A percentile compares a stretch with the other conserved stretches of the same genome.
Conservation (phyloP, 2,329 filamentous ascomycete genomes). For the Trichoderma pleuroti region DNA sequence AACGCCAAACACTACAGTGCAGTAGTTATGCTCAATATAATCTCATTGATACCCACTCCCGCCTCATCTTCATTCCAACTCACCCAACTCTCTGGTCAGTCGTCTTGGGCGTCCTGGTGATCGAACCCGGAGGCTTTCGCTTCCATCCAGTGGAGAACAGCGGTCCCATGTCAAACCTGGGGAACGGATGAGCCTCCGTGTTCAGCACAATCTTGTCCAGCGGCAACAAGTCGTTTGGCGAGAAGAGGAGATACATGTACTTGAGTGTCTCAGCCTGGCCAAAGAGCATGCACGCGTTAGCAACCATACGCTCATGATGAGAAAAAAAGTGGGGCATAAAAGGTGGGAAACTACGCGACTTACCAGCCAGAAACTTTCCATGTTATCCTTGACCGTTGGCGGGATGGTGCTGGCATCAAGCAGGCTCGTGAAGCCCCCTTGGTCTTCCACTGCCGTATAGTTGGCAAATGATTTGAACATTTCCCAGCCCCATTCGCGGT, state of each 20-base stretch:
- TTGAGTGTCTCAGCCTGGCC: constrained; percentile 87
- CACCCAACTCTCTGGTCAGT: constrained; percentile 21
- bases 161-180: constrained; percentile 76
- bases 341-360: constrained; percentile 33
- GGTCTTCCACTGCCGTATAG: constrained; percentile 74
- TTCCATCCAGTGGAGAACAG: constrained; percentile 80
- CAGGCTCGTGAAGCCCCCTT: constrained; percentile 78
- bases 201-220: constrained; percentile 89
- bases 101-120: constrained; percentile 39
- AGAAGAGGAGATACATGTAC: constrained; percentile 95
- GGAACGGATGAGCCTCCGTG: constrained; percentile 90
- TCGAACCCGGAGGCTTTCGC: constrained; percentile 58
- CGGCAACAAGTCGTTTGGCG: constrained; percentile 74
- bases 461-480: constrained; percentile 94
- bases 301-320: not conserved
- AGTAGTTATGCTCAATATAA: not conserved
- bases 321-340: not conserved
- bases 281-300: not conserved
- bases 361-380: constrained; percentile 99
- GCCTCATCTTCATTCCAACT: not conserved
- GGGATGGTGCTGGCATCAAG: constrained; percentile 70
- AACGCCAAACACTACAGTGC: not conserved
- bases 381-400: constrained; percentile 73
- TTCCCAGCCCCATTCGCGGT: constrained; percentile 96
- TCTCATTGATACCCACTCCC: not conserved